Conservation (phyloP, 148 eudicot species). For the Camellia japonica region DNA sequence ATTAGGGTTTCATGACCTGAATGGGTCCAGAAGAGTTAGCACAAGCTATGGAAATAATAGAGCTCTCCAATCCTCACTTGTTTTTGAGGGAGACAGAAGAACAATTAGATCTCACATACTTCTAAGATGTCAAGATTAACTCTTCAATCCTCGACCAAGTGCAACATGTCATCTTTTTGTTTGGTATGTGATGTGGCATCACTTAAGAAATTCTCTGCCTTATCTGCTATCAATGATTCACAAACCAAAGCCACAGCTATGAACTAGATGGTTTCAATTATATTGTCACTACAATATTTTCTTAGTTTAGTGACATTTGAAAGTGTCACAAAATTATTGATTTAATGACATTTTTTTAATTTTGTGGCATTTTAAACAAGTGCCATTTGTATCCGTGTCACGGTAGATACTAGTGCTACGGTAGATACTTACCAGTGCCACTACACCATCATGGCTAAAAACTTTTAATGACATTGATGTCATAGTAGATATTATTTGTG, state of each 20-base stretch:
- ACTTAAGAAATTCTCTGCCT: background rate
- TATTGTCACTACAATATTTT: too few relatives aligned
- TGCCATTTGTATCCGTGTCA: too few relatives aligned
- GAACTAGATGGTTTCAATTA: background rate
- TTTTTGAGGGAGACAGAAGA: background rate
- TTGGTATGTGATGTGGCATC: background rate
- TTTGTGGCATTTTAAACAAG: too few relatives aligned
- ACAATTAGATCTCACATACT: background rate
- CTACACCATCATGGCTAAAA: too few relatives aligned
- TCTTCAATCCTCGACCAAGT: background rate
- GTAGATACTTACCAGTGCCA: too few relatives aligned
- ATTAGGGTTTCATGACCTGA: constrained; percentile 7
- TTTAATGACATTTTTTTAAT: too few relatives aligned
- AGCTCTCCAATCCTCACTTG: background rate
- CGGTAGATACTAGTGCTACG: too few relatives aligned
- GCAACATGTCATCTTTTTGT: background rate
- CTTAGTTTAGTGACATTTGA: too few relatives aligned
- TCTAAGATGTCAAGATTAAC: background rate
- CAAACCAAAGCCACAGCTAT: background rate
- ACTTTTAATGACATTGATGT: too few relatives aligned
- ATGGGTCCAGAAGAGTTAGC: background rate
- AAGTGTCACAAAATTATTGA: too few relatives aligned
- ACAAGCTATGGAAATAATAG: constrained; percentile 7
- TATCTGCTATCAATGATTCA: background rate
- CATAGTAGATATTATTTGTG: too few relatives aligned